phyloP scores from a whole-genome alignment of 2,329 filamentous ascomycete genomes.

The Capronia coronata region DNA sequence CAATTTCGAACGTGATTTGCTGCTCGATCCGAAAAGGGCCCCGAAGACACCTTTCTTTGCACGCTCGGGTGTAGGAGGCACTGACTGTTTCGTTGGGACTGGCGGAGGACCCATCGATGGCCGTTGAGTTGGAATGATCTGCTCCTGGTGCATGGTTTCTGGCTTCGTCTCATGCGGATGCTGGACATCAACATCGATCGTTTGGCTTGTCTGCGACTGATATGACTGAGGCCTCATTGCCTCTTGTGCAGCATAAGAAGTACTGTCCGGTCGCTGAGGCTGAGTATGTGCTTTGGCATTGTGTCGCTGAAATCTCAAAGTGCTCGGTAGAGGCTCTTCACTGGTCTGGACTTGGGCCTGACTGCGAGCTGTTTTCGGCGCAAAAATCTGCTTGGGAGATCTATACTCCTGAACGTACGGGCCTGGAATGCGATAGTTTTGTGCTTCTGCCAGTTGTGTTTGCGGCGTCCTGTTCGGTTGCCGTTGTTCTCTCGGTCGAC shows the following conservation, averaged over 20 bases:
- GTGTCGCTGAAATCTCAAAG: constrained; percentile 9
- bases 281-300: constrained; percentile 3
- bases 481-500: constrained; percentile 8
- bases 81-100: background rate
- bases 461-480: background rate
- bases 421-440: constrained; percentile 27
- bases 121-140: constrained; percentile 3
- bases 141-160: background rate
- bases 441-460: constrained; percentile 6
- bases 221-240: background rate
- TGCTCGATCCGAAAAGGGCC: constrained; percentile 16
- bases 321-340: constrained; percentile 17
- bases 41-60: constrained; percentile 20
- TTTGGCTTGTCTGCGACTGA: constrained; percentile 4
- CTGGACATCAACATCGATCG: background rate
- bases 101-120: constrained; percentile 3
- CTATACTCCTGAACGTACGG: constrained; percentile 28
- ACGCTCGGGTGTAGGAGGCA: background rate
- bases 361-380: constrained; percentile 16
- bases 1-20: constrained; percentile 17
- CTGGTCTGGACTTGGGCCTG: constrained; percentile 14
- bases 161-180: constrained; percentile 9
- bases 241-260: constrained; percentile 1
- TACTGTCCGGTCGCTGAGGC: background rate
- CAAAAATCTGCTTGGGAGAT: constrained; percentile 22